Percentiles rank a stretch among this genome's conserved stretches.
Conservation (phyloP, 2,329 filamentous ascomycete species). For the Sarocladiaceae sp. region DNA sequence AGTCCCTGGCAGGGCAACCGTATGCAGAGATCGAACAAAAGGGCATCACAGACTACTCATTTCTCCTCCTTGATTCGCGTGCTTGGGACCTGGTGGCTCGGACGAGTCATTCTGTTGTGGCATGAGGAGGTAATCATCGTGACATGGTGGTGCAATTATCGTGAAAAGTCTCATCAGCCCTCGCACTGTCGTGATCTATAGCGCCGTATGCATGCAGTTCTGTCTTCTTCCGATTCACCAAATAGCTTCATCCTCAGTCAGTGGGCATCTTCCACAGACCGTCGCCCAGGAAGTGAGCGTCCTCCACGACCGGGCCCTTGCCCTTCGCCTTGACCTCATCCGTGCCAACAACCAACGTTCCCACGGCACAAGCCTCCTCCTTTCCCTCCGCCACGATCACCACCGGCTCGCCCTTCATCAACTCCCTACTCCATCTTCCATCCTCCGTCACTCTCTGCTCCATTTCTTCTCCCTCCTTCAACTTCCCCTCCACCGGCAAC, state of each 20-base stretch:
- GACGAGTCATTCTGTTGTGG: too few species aligned
- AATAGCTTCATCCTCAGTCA: conserved; percentile 28
- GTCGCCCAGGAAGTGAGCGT: conserved; percentile 89
- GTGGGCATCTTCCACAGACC: conserved; percentile 73
- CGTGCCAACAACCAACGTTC: conserved; percentile 75
- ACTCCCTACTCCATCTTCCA: conserved; percentile 56
- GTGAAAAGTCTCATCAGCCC: too few species aligned
- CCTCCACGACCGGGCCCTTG: conserved; percentile 90
- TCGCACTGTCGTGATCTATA: too few species aligned
- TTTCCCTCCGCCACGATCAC: conserved; percentile 92
- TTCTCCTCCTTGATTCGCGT: too few species aligned
- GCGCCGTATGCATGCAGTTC: too few species aligned
- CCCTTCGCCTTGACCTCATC: conserved; percentile 90
- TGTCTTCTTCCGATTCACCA: too few species aligned
- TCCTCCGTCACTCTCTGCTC: conserved; percentile 38
- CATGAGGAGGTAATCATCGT: too few species aligned
- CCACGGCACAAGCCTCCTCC: conserved; percentile 82
- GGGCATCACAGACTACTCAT: too few species aligned
- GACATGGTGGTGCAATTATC: too few species aligned
- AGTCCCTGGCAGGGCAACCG: too few species aligned
- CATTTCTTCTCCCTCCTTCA: conserved; percentile 36
- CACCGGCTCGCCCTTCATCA: conserved; percentile 77
- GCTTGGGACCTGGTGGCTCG: too few species aligned
- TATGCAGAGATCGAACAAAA: too few species aligned
- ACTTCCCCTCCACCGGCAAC: conserved; percentile 53